Conservation (phyloP, 2,329 filamentous ascomycete species). For the Colletotrichum simmondsii region DNA sequence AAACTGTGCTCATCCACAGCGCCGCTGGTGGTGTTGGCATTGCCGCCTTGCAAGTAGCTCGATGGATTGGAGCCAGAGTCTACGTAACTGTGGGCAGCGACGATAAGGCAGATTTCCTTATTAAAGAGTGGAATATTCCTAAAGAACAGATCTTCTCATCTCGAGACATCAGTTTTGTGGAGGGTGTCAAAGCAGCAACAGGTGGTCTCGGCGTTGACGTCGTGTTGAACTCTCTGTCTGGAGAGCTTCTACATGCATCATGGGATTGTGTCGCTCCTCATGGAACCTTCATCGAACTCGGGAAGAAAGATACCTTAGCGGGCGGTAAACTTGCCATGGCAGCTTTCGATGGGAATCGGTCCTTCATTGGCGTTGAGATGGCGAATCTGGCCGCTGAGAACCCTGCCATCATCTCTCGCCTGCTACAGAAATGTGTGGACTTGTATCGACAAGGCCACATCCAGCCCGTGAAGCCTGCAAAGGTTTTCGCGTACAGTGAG, state of each 20-base stretch:
- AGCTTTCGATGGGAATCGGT: constrained; percentile 51
- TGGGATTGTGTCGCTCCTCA: constrained; percentile 57
- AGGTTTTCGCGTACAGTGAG: not conserved
- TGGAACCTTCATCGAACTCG: constrained; percentile 58
- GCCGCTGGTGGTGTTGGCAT: constrained; percentile 11
- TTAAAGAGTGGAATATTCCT: not conserved
- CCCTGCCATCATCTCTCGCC: constrained; percentile 3
- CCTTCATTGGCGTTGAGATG: constrained; percentile 49
- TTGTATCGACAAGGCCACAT: not conserved
- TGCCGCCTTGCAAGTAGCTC: constrained; percentile 9
- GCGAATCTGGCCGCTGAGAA: constrained; percentile 23
- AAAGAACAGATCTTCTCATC: constrained; percentile 44
- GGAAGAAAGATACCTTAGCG: constrained; percentile 53
- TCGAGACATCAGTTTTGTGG: constrained; percentile 45
- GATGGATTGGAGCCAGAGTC: constrained; percentile 36
- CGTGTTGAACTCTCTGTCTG: constrained; percentile 54
- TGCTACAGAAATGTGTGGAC: constrained; percentile 1
- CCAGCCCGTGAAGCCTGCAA: not conserved
- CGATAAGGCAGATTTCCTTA: constrained; percentile 42
- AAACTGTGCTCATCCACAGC: constrained; percentile 36
- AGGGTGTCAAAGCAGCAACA: constrained; percentile 42
- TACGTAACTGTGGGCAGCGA: constrained; percentile 49
- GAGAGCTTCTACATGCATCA: constrained; percentile 53
- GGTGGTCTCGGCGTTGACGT: constrained; percentile 46
- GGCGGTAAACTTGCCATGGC: constrained; percentile 56